Evolutionary conservation across 2,329 filamentous ascomycete genomes (phyloP).

Genomic region (Orbilia ellipsospora): DNA sequence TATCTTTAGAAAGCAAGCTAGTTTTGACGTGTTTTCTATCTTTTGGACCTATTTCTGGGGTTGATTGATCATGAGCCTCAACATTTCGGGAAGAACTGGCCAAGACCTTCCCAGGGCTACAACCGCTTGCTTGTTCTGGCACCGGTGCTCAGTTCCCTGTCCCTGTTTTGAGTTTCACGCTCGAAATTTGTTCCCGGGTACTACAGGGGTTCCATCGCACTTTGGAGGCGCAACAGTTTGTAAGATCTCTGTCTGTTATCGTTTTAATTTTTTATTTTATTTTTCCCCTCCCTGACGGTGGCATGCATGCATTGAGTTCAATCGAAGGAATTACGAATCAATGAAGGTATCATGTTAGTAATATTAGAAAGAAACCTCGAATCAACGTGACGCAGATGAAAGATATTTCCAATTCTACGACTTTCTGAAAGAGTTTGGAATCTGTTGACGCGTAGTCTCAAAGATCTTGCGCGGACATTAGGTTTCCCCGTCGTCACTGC

Average conservation of each 20-base stretch:
- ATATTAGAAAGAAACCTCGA: slow-evolving; percentile 12
- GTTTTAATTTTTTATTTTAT: not conserved
- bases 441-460: slow-evolving; percentile 35
- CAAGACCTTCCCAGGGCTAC: slow-evolving; percentile 35
- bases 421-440: not conserved
- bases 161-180: slow-evolving; percentile 15
- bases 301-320: slow-evolving; percentile 8
- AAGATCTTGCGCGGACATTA: slow-evolving; percentile 12
- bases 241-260: not conserved
- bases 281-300: not conserved
- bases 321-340: not conserved
- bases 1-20: slow-evolving; percentile 25
- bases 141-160: slow-evolving; percentile 25
- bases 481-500: slow-evolving; percentile 31
- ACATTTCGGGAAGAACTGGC: slow-evolving; percentile 36
- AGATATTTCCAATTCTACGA: not conserved
- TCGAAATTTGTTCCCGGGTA: slow-evolving; percentile 30
- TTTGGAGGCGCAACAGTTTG: slow-evolving; percentile 25
- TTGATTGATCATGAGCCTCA: slow-evolving; percentile 50
- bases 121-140: slow-evolving; percentile 47
- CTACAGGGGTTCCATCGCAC: slow-evolving; percentile 20
- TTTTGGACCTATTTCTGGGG: slow-evolving; percentile 48
- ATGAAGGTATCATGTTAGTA: not conserved
- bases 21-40: slow-evolving; percentile 11
- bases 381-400: not conserved